phyloP scores from a whole-genome alignment of 2,329 filamentous ascomycete species.

The Cladosporium sp. region DNA sequence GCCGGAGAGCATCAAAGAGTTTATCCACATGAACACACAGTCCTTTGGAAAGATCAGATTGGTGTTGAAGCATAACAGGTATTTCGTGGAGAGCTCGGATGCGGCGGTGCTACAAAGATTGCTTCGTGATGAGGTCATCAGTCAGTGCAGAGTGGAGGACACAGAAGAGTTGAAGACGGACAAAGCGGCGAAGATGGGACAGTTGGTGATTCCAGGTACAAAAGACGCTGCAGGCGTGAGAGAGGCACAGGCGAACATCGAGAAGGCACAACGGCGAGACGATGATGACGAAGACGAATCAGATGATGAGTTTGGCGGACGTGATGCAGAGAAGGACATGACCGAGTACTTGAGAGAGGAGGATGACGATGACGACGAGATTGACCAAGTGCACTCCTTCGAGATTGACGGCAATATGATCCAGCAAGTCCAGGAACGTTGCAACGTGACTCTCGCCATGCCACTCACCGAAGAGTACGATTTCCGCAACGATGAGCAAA shows the following conservation, averaged over 20 bases:
- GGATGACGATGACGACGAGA: constrained; percentile 84
- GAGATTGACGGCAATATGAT: constrained; percentile 83
- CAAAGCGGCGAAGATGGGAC: constrained; percentile 81
- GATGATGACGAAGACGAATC: constrained; percentile 53
- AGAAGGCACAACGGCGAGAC: constrained; percentile 45
- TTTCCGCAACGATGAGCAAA: constrained; percentile 86
- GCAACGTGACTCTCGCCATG: constrained; percentile 74
- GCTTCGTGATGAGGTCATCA: constrained; percentile 82
- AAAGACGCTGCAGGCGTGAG: constrained; percentile 87
- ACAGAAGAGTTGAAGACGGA: constrained; percentile 74
- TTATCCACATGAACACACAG: constrained; percentile 79
- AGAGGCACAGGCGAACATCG: constrained; percentile 60
- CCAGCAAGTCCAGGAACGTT: constrained; percentile 85
- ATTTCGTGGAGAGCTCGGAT: constrained; percentile 91
- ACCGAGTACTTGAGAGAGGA: constrained; percentile 70
- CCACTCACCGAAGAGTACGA: constrained; percentile 97
- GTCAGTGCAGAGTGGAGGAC: constrained; percentile 73
- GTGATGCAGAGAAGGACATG: constrained; percentile 57
- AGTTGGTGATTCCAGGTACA: constrained; percentile 89
- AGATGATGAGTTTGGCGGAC: constrained; percentile 56
- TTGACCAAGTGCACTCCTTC: constrained; percentile 88
- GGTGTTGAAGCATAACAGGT: constrained; percentile 90
- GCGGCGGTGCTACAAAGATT: constrained; percentile 81
- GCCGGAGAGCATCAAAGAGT: constrained; percentile 76
- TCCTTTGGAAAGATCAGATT: constrained; percentile 96